These are phyloP conservation scores for Meyerozyma guilliermondii DNA, from an alignment of 1,139 yeast species.

Conservation along the genomic window DNA sequence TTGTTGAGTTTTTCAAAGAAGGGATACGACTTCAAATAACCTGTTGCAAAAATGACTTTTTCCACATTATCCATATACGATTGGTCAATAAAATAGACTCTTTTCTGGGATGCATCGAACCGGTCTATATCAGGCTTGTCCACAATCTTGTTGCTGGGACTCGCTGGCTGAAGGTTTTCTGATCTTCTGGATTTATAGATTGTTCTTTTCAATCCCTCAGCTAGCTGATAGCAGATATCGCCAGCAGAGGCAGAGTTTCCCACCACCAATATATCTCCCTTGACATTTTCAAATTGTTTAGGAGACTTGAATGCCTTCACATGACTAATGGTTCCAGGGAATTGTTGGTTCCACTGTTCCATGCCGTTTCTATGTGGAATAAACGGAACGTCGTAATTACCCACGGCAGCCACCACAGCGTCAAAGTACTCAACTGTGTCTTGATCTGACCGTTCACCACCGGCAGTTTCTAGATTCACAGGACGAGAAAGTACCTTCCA, in stretches of 20 bases:
- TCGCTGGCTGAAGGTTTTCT: conserved; percentile 37
- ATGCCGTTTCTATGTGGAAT: conserved; percentile 54
- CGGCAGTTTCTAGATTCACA: conserved; percentile 1
- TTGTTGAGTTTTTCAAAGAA: conserved; percentile 25
- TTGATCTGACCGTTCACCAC: background rate
- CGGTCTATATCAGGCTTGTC: conserved; percentile 36
- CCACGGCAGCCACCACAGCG: conserved; percentile 53
- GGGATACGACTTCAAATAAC: conserved; percentile 34
- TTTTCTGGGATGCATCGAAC: conserved; percentile 12
- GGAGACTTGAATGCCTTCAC: conserved; percentile 55
- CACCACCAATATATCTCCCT: conserved; percentile 42
- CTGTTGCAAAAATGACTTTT: conserved; percentile 2
- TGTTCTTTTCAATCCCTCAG: conserved; percentile 27
- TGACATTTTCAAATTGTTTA: conserved; percentile 22
- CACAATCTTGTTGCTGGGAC: conserved; percentile 29
- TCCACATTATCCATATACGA: background rate
- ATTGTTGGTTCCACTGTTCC: conserved; percentile 38
- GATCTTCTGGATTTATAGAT: conserved; percentile 46
- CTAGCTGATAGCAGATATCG: conserved; percentile 52
- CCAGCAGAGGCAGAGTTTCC: conserved; percentile 63
- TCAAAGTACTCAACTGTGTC: conserved; percentile 31
- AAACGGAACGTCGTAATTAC: conserved; percentile 53
- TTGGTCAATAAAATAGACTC: background rate
- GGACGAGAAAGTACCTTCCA: conserved; percentile 1
- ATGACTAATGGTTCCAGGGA: conserved; percentile 50